Base-by-base conservation (phyloP, 2,329 filamentous ascomycete species). In the Epichloe aotearoae region DNA sequence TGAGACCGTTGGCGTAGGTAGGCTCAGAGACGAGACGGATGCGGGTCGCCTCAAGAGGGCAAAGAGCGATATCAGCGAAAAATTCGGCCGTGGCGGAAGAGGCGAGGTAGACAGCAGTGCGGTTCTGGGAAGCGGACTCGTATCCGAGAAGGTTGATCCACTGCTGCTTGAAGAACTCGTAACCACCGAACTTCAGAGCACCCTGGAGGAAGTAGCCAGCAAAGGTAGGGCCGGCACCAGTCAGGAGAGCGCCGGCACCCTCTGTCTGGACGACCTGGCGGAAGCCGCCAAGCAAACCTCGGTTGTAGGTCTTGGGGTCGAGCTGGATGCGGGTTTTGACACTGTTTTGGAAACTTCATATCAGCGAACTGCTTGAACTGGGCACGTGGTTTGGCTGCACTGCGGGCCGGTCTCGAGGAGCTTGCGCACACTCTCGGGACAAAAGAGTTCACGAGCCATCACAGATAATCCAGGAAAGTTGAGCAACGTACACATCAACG, bases 301-400 rank as follows among this genome's bases (percentile, higher is more conserved):
- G 80, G 83, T 94, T 94, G 80, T 93, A 94, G 71, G 84, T 91
- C 62, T 68, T 76, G 60, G 88, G 88, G 73, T 94, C 88, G 69
- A 95, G 86, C 79, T 95, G 88, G 71, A 94, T 94, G 73, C 87
- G 83, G 64, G 88, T 95, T 83, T 95, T 95, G 79, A 95, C 87
- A 73, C 88, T 94, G 68, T 58, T 30, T 30, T 20, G 33, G 19
- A 26, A 36, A 10, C 37, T 11, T 3, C 3, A 19, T 3, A 48
- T 56, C 23, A 52, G 50, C n/a, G 36, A 36, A 15, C 23, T 43
- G 44, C 20, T 43, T 12, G 20, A 3, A 39, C 12, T 20, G 3
- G 6, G 2, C 2, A 17, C 6, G 36, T 39, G 14, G 23, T 12
- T 15, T 42, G 14, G n/a, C 30, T 20, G 30, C 38, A n/a, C 2